Conservation (phyloP, 257 asterid species). For the Catharanthus roseus region DNA sequence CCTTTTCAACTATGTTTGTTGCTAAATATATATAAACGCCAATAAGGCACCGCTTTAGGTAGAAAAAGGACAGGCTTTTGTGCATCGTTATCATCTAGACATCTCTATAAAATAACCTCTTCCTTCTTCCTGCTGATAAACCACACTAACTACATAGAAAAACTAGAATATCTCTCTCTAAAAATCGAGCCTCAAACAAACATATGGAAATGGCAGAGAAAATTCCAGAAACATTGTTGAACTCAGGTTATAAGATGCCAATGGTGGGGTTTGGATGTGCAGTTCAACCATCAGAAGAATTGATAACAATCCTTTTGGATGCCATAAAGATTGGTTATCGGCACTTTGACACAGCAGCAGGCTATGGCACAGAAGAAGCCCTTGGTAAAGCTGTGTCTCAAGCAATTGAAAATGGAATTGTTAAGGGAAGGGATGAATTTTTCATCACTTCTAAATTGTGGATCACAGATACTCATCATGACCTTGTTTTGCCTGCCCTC, state of each 20-base stretch:
- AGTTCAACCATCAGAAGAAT: conserved; percentile 29
- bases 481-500: conserved; percentile 47
- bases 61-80: too few relatives aligned
- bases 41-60: too few relatives aligned
- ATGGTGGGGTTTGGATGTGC: conserved; percentile 33
- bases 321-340: conserved; percentile 43
- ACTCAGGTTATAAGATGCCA: conserved; percentile 43
- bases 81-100: too few relatives aligned
- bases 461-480: conserved; percentile 22
- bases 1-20: too few relatives aligned
- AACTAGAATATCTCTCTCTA: too few relatives aligned
- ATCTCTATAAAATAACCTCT: too few relatives aligned
- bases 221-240: conserved; percentile 27
- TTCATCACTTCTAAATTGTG: conserved; percentile 48
- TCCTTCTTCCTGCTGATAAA: too few relatives aligned
- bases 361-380: conserved; percentile 38
- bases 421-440: conserved; percentile 33
- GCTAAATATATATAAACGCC: too few relatives aligned
- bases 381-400: conserved; percentile 37
- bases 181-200: too few relatives aligned
- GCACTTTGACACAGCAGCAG: conserved; percentile 49
- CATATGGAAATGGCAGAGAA: conserved; percentile 1
- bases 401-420: conserved; percentile 32
- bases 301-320: conserved; percentile 22
- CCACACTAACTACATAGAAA: too few relatives aligned